Base-by-base conservation (phyloP, 2,329 filamentous ascomycete genomes). In the Allantophomopsis lycopodina region DNA sequence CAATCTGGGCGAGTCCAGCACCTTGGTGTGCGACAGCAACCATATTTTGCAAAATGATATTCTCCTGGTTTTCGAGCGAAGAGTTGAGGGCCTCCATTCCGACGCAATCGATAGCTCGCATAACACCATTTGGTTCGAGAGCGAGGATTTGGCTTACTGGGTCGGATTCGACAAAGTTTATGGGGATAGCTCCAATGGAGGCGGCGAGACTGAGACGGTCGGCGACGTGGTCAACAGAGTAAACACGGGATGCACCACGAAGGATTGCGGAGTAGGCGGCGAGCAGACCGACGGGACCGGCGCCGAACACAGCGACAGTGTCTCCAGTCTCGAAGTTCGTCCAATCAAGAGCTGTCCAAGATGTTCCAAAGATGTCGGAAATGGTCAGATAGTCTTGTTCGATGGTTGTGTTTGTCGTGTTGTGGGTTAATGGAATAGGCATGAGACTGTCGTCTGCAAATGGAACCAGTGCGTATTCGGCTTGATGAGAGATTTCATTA, bases 271-370 rank as follows among this genome's bases (percentile, higher is more conserved):
- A 50, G 40, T 56, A 53, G 1, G 53, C 49, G 2, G 43, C 43
- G 12, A 55, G 47, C 2, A 55, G 46, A 14, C 52, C 53, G 20
- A 57, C 49, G 10, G 49, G 46, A 1, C 50, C 45, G 18, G 53
- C 54, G n/a, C 54, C 55, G 21, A 53, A 57, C 14, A 56, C 46
- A 1, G 51, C 52, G 17, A 57, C 45, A 6, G 41, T 42, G 23
- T 51, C 50, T 15, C 48, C 50, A 5, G 41, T 34, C 20, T 45
- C 15, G 44, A 51, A 51, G 2, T 41, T 46, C n/a, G 48, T 46
- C 12, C 18, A 43, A 18, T 39, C 35, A 13, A 54, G 28, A 12
- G 35, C 35, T 2, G 18, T 36, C 49, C 47, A 52, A 6, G 38
- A 48, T 10, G 50, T 53, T 3, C 43, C 30, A n/a, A 38, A 50